Percentiles rank a stretch among this genome's conserved stretches.
Evolutionary conservation across 2,329 filamentous ascomycete genomes (phyloP).

Genomic region (Aspergillus unguis): DNA sequence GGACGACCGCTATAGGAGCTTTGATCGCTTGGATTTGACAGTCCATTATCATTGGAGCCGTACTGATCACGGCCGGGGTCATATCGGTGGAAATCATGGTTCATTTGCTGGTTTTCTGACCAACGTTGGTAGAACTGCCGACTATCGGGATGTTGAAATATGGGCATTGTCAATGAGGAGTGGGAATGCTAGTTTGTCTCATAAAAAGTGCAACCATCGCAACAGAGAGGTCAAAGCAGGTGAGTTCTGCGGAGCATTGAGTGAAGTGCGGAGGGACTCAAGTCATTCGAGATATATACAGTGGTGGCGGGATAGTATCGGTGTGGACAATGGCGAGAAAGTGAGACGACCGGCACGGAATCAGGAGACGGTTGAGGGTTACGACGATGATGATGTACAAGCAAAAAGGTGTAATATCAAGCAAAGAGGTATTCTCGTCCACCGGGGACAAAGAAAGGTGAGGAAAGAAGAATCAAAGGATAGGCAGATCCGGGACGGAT

Average conservation of each 20-base stretch:
- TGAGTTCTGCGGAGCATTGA: not conserved
- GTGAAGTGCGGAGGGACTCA: not conserved
- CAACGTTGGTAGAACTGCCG: slow-evolving; percentile 26
- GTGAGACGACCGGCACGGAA: not conserved
- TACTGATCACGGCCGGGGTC: slow-evolving; percentile 13
- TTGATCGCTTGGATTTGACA: slow-evolving; percentile 15
- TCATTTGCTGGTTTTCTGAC: slow-evolving; percentile 23
- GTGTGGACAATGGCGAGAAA: not conserved
- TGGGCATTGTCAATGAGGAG: slow-evolving; percentile 31
- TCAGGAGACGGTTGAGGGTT: not conserved
- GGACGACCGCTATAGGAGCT: slow-evolving; percentile 15
- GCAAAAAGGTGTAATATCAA: not conserved
- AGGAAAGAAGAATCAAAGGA: slow-evolving; percentile 7
- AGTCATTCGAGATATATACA: not conserved
- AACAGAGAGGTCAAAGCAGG: slow-evolving; percentile 9
- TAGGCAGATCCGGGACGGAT: not conserved
- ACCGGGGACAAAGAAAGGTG: slow-evolving; percentile 12
- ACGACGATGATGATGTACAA: not conserved
- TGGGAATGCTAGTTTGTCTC: slow-evolving; percentile 14
- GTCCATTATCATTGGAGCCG: slow-evolving; percentile 11
- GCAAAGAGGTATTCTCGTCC: slow-evolving; percentile 4
- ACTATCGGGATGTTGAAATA: slow-evolving; percentile 35
- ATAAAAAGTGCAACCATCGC: slow-evolving; percentile 25
- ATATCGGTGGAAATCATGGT: slow-evolving; percentile 10
- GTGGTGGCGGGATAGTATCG: slow-evolving; percentile 11